These are phyloP conservation scores for Russula emetica DNA, from an alignment of 768 basidiomycete genomes.

Conservation along the genomic window DNA sequence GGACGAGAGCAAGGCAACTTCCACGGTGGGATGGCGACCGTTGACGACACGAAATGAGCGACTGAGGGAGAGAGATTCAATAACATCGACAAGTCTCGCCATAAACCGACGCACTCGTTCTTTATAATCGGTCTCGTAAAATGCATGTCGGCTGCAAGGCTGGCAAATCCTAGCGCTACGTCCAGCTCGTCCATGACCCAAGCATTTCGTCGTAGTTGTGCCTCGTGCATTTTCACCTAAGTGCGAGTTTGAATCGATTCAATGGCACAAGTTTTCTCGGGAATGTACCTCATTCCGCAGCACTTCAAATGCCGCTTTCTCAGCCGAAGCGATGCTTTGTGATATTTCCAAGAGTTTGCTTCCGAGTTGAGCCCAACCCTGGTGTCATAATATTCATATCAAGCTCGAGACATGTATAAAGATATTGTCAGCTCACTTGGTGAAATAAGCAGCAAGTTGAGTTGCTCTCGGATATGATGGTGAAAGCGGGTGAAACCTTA, in stretches of 20 bases:
- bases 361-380: slow-evolving; percentile 80
- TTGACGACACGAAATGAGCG: slow-evolving; percentile 61
- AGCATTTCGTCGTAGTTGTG: slow-evolving; percentile 65
- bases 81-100: not conserved
- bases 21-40: slow-evolving; percentile 91
- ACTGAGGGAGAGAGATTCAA: slow-evolving; percentile 5
- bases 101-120: slow-evolving; percentile 52
- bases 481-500: slow-evolving; percentile 47
- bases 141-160: slow-evolving; percentile 70
- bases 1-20: slow-evolving; percentile 70
- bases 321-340: slow-evolving; percentile 48
- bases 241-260: not conserved
- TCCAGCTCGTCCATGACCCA: slow-evolving; percentile 84
- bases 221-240: slow-evolving; percentile 60
- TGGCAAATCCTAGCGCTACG: slow-evolving; percentile 75
- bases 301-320: slow-evolving; percentile 68
- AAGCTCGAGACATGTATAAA: not conserved
- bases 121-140: slow-evolving; percentile 68
- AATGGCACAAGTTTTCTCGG: not conserved
- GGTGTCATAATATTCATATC: slow-evolving; percentile 1
- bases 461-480: slow-evolving; percentile 55
- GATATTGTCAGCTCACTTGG: slow-evolving; percentile 40
- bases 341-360: slow-evolving; percentile 57
- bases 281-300: slow-evolving; percentile 60
- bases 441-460: slow-evolving; percentile 69